Percentiles rank a stretch among this genome's conserved stretches.
phyloP scores from a whole-genome alignment of 768 basidiomycete genomes.

The Phylloporus sp. region DNA sequence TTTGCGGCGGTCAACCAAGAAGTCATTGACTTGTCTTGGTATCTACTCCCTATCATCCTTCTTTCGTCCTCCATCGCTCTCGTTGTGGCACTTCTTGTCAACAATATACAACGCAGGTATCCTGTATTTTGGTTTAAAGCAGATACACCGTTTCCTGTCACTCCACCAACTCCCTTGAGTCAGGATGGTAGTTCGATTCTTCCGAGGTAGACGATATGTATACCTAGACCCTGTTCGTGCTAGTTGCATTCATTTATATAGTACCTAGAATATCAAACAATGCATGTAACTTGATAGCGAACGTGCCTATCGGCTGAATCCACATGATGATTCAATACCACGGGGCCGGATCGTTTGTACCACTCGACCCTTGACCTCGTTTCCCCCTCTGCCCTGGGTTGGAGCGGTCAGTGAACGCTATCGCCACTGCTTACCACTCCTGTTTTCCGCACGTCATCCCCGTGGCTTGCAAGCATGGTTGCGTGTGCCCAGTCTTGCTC shows the following conservation, averaged over 20 bases:
- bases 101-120: conserved; percentile 50
- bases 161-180: background rate
- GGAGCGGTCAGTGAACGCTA: conserved; percentile 3
- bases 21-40: conserved; percentile 46
- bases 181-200: background rate
- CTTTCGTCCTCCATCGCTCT: conserved; percentile 44
- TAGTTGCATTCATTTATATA: background rate
- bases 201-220: background rate
- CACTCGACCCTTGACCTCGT: conserved; percentile 26
- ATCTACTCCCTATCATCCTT: conserved; percentile 50
- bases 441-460: conserved; percentile 7
- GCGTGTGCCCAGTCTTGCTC: conserved; percentile 10
- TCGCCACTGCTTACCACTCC: conserved; percentile 2
- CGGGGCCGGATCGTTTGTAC: conserved; percentile 10
- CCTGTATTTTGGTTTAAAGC: conserved; percentile 43
- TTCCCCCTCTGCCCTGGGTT: conserved; percentile 32
- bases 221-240: conserved; percentile 2
- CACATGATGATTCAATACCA: conserved; percentile 4
- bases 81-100: conserved; percentile 41
- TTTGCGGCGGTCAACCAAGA: conserved; percentile 43
- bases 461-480: conserved; percentile 12
- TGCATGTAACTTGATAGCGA: background rate
- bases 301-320: conserved; percentile 1
- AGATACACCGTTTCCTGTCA: background rate
- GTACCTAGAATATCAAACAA: background rate